Conservation (phyloP, 2,329 filamentous ascomycete genomes). For the Aspergillus sp. region DNA sequence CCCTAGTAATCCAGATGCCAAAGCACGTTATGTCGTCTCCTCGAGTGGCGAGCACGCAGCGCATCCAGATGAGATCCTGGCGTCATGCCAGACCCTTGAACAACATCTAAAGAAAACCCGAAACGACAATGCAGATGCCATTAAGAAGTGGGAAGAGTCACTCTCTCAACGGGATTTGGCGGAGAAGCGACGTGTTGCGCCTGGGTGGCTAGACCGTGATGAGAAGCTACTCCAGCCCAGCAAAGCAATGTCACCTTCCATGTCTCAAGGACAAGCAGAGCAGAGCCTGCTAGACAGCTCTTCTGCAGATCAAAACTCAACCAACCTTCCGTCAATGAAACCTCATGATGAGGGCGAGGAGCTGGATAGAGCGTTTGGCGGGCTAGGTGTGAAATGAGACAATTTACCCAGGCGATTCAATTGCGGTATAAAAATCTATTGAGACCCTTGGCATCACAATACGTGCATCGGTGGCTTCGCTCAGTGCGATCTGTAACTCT, state of each 20-base stretch:
- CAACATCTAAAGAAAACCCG: slow-evolving; percentile 68
- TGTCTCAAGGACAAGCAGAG: slow-evolving; percentile 10
- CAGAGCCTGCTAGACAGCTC: slow-evolving; percentile 35
- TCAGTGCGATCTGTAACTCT: too few relatives aligned
- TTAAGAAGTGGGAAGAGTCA: slow-evolving; percentile 65
- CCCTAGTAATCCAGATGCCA: slow-evolving; percentile 34
- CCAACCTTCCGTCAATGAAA: slow-evolving; percentile 33
- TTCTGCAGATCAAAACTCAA: slow-evolving; percentile 26
- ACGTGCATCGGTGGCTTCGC: too few relatives aligned
- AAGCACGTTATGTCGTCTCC: slow-evolving; percentile 72
- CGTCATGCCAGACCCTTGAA: slow-evolving; percentile 73
- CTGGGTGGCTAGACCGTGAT: slow-evolving; percentile 60
- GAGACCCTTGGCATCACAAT: too few relatives aligned
- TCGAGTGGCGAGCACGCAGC: slow-evolving; percentile 75
- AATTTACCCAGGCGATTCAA: neutral
- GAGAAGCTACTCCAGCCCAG: slow-evolving; percentile 56
- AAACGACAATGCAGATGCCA: slow-evolving; percentile 59
- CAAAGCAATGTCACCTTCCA: slow-evolving; percentile 11
- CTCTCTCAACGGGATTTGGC: slow-evolving; percentile 55
- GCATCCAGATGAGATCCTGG: slow-evolving; percentile 79
- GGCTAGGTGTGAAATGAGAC: slow-evolving; percentile 40
- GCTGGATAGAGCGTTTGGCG: slow-evolving; percentile 51
- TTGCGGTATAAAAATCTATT: too few relatives aligned
- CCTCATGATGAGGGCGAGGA: slow-evolving; percentile 47
- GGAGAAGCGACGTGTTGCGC: slow-evolving; percentile 60